Evolutionary conservation across 257 asterid species (phyloP).

Genomic region (Gentiana dahurica): DNA sequence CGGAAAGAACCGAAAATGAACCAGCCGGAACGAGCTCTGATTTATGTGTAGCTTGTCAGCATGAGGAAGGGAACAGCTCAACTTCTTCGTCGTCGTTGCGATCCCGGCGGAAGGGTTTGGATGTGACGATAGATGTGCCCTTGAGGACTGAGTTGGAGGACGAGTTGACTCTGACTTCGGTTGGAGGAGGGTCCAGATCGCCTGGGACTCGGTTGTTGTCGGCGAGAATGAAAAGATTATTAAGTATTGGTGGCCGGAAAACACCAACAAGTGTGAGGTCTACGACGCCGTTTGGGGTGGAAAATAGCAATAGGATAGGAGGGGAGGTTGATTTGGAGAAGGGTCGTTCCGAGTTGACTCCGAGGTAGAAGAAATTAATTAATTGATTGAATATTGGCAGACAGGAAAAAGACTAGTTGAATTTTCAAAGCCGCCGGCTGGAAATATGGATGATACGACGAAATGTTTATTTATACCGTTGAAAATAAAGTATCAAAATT

Average conservation of each 20-base stretch:
- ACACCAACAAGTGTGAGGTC: slow-evolving; percentile 11
- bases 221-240: slow-evolving; percentile 27
- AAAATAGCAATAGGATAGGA: slow-evolving; percentile 15
- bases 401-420: too few species aligned
- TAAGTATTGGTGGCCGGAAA: slow-evolving; percentile 48
- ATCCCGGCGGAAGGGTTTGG: slow-evolving; percentile 42
- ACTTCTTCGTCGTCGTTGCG: slow-evolving; percentile 22
- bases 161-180: slow-evolving; percentile 41
- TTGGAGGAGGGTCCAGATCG: slow-evolving; percentile 21
- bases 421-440: too few species aligned
- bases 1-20: slow-evolving; percentile 7
- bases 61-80: slow-evolving; percentile 9
- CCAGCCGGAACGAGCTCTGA: slow-evolving; percentile 36
- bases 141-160: slow-evolving; percentile 28
- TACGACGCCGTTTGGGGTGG: slow-evolving; percentile 24
- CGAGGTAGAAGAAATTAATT: slow-evolving; percentile 1
- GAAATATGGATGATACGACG: too few species aligned
- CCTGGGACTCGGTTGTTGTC: slow-evolving; percentile 53
- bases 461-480: too few species aligned
- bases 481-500: too few species aligned
- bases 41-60: slow-evolving; percentile 13
- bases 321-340: slow-evolving; percentile 31
- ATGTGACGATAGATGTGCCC: slow-evolving; percentile 60
- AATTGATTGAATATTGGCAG: too few species aligned
- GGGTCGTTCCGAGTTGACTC: slow-evolving; percentile 13